Conservation (phyloP, 1,284 basidiomycete species). For the Thelephora terrestris region DNA sequence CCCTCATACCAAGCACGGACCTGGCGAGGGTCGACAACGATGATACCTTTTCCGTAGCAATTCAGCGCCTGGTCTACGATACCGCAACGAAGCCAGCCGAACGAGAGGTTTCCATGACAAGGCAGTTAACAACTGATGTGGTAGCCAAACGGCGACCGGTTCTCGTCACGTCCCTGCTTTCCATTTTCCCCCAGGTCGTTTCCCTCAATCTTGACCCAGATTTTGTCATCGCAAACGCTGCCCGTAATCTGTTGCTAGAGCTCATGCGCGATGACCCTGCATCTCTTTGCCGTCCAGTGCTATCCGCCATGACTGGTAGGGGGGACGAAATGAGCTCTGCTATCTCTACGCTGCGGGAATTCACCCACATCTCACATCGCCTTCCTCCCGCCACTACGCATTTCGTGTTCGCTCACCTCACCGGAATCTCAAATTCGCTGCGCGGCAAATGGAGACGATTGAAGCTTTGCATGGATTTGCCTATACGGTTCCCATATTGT, state of each 20-base stretch:
- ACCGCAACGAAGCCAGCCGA: neutral
- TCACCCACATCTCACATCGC: conserved; percentile 41
- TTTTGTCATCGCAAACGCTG: conserved; percentile 43
- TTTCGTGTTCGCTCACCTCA: conserved; percentile 57
- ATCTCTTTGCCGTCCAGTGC: conserved; percentile 50
- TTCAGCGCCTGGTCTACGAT: conserved; percentile 1
- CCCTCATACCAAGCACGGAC: conserved; percentile 45
- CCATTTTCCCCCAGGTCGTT: conserved; percentile 43
- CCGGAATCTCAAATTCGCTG: conserved; percentile 53
- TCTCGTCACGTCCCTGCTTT: conserved; percentile 50
- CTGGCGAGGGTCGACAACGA: conserved; percentile 36
- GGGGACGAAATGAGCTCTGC: conserved; percentile 38
- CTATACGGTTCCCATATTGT: conserved; percentile 43
- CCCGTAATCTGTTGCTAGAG: conserved; percentile 50
- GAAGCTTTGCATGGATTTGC: conserved; percentile 45
- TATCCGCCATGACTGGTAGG: conserved; percentile 21
- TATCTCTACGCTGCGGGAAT: conserved; percentile 38
- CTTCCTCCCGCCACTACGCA: conserved; percentile 62
- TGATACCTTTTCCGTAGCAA: neutral
- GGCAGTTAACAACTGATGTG: neutral
- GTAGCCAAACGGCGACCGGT: conserved; percentile 46
- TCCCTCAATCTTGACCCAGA: conserved; percentile 43
- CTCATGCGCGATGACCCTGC: conserved; percentile 69
- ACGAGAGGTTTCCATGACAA: neutral
- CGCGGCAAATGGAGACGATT: conserved; percentile 34